phyloP scores from a whole-genome alignment of 495 filamentous ascomycete species.

The Talaromyces wortmannii region DNA sequence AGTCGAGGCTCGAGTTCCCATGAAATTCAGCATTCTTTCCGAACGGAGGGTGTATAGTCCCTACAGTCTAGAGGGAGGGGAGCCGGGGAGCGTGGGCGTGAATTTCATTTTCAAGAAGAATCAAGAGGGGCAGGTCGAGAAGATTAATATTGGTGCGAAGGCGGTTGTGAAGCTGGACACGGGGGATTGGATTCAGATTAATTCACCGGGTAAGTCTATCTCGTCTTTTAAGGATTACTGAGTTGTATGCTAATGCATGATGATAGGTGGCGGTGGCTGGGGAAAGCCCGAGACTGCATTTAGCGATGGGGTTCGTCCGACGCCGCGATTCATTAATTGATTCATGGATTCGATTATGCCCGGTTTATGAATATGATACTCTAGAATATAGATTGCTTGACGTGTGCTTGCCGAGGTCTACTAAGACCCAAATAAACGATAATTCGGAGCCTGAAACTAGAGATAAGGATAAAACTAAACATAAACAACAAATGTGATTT shows the following conservation, averaged over 20 bases:
- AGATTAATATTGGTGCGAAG: conserved; percentile 11
- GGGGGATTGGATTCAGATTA: conserved; percentile 15
- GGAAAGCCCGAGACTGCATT: background rate
- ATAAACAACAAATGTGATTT: no score
- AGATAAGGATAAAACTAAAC: no score
- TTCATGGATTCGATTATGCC: no score
- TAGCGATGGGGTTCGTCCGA: background rate
- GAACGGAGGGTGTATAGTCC: conserved; percentile 86
- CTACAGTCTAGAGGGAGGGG: conserved; percentile 76
- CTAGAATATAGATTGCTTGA: no score
- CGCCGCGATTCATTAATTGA: background rate
- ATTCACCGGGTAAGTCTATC: conserved; percentile 6
- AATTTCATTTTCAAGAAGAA: conserved; percentile 16
- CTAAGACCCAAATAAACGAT: no score
- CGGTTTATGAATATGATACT: no score
- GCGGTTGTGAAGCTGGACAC: conserved; percentile 9
- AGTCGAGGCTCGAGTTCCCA: conserved; percentile 86
- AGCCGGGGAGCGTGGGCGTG: background rate
- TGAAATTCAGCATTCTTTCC: conserved; percentile 86
- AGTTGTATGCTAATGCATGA: background rate
- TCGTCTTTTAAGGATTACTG: background rate
- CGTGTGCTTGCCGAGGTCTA: no score
- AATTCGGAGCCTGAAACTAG: no score
- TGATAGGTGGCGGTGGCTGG: conserved; percentile 1
- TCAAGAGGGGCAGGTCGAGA: conserved; percentile 8